Evolutionary conservation across 1,139 yeast genomes (phyloP).

Genomic region (Arxiozyma bovina): DNA sequence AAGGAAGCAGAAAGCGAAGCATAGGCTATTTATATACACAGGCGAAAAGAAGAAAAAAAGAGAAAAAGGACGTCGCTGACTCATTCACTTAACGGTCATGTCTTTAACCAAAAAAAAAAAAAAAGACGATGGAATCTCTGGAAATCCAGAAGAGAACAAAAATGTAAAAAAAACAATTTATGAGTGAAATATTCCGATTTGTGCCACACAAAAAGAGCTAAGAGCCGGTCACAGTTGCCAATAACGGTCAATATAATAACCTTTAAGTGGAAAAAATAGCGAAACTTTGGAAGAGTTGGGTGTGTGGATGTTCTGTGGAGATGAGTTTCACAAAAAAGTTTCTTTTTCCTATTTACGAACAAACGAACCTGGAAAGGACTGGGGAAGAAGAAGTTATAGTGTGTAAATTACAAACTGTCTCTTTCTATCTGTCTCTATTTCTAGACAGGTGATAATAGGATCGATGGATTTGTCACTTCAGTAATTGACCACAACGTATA

Average conservation of each 20-base stretch:
- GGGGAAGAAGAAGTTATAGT: too few species aligned
- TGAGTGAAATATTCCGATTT: background rate
- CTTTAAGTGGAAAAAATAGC: slow-evolving; percentile 15
- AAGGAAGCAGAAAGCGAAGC: slow-evolving; percentile 15
- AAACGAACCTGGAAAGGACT: too few species aligned
- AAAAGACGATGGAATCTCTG: background rate
- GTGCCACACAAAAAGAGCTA: background rate
- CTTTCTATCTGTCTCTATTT: too few species aligned
- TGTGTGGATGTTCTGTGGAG: background rate
- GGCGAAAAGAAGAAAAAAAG: background rate
- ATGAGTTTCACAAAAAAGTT: too few species aligned
- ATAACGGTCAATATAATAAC: background rate
- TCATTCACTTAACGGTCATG: slow-evolving; percentile 14
- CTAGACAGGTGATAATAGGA: too few species aligned
- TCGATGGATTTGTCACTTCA: too few species aligned
- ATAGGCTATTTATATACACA: slow-evolving; percentile 2
- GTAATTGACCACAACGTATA: too few species aligned
- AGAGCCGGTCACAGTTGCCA: slow-evolving; percentile 6
- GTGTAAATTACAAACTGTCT: too few species aligned
- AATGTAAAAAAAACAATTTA: too few species aligned
- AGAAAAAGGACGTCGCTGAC: slow-evolving; percentile 12
- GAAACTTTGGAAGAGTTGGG: slow-evolving; percentile 1
- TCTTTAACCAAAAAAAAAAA: background rate
- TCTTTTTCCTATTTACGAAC: too few species aligned
- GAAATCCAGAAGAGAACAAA: background rate